Evolutionary conservation across 164 flowering plant species (phyloP).

Genomic region (Kingdonia uniflora): DNA sequence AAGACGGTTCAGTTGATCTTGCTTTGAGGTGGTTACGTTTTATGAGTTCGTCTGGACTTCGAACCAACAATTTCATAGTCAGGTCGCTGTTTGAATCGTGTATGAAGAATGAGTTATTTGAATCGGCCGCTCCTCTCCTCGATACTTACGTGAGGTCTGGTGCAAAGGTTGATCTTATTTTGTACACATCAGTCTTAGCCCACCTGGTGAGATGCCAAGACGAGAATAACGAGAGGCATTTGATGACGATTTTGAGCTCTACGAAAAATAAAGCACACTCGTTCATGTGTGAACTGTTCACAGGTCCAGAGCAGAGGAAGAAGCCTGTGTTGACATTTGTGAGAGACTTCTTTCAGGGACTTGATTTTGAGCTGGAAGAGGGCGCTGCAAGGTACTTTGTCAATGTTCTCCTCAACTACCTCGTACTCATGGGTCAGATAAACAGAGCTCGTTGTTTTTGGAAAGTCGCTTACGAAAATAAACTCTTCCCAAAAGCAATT

Average conservation of each 20-base stretch:
- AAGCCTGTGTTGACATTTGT: constrained; percentile 83
- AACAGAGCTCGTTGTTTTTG: constrained; percentile 95
- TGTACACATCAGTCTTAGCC: constrained; percentile 87
- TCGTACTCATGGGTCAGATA: constrained; percentile 95
- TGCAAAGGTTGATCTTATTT: constrained; percentile 85
- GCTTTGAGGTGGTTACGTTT: constrained; percentile 92
- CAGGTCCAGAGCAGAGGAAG: constrained; percentile 89
- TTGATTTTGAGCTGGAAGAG: constrained; percentile 86
- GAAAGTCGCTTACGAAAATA: constrained; percentile 97
- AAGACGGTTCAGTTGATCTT: constrained; percentile 86
- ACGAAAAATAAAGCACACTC: constrained; percentile 85
- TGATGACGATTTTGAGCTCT: constrained; percentile 79
- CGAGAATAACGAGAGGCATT: constrained; percentile 72
- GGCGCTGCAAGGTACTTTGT: constrained; percentile 85
- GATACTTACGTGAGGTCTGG: constrained; percentile 74
- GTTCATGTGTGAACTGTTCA: constrained; percentile 93
- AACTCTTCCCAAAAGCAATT: constrained; percentile 93
- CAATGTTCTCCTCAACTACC: constrained; percentile 90
- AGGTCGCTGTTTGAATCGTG: constrained; percentile 94
- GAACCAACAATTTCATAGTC: constrained; percentile 85
- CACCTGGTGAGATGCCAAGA: constrained; percentile 92
- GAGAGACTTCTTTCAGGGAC: constrained; percentile 79
- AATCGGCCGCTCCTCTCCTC: constrained; percentile 89
- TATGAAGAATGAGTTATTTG: constrained; percentile 80
- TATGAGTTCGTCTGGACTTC: constrained; percentile 89